Percentiles rank a stretch among this genome's conserved stretches.
Conservation (phyloP, 1,284 basidiomycete species). For the Fomes fomentarius region DNA sequence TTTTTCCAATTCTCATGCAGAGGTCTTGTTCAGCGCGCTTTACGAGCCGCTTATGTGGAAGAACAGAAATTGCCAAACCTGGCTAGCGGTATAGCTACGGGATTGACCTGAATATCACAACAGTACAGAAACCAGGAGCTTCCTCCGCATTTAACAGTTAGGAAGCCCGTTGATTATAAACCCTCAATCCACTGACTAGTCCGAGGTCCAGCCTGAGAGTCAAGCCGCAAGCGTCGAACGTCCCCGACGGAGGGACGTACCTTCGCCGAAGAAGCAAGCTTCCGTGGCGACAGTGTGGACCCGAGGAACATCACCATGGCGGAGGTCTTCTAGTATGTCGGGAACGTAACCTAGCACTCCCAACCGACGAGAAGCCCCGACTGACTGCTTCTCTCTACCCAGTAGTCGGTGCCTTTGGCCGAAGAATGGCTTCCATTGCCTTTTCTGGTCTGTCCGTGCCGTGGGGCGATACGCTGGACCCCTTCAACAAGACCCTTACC, state of each 20-base stretch:
- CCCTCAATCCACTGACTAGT: too few relatives aligned
- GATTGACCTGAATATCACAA: too few relatives aligned
- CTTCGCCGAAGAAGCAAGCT: slow-evolving; percentile 6
- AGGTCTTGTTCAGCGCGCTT: too few relatives aligned
- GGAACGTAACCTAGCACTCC: background rate
- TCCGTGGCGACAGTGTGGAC: slow-evolving; percentile 23
- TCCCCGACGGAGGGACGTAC: background rate
- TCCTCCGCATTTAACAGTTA: too few relatives aligned
- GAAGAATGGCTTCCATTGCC: background rate
- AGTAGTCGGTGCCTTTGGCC: slow-evolving; percentile 8
- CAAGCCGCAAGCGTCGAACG: background rate
- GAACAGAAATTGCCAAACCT: too few relatives aligned
- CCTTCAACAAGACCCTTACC: slow-evolving; percentile 16
- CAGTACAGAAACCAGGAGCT: too few relatives aligned
- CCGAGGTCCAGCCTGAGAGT: background rate
- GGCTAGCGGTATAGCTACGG: too few relatives aligned
- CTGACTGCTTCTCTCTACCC: background rate
- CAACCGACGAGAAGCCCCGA: background rate
- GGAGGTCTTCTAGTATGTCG: background rate
- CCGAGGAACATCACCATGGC: slow-evolving; percentile 5
- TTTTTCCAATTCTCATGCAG: too few relatives aligned
- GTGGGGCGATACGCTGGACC: slow-evolving; percentile 21
- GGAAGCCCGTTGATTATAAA: too few relatives aligned
- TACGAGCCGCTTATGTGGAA: too few relatives aligned
- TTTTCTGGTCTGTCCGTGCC: slow-evolving; percentile 14